phyloP scores from a whole-genome alignment of 2,329 filamentous ascomycete species.

The Pseudocercospora crystallina region DNA sequence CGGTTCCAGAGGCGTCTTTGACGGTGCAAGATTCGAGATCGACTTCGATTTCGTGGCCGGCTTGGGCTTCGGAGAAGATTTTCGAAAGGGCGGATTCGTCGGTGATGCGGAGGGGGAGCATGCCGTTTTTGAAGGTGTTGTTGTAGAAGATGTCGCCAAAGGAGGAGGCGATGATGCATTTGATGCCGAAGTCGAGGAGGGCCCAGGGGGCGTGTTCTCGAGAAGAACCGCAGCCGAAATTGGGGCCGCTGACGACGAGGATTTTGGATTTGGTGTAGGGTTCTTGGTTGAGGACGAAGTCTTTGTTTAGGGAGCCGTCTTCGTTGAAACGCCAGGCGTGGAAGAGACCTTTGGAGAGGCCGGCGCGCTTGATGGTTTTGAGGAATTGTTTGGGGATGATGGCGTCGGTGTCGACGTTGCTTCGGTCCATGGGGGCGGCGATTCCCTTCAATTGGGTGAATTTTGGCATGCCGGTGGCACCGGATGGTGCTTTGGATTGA shows the following conservation, averaged over 20 bases:
- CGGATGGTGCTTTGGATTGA: conserved; percentile 47
- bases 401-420: conserved; percentile 97
- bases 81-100: conserved; percentile 65
- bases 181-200: conserved; percentile 93
- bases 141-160: conserved; percentile 97
- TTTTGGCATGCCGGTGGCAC: conserved; percentile 70
- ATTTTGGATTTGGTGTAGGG: conserved; percentile 84
- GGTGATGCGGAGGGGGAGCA: conserved; percentile 80
- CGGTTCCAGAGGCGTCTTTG: conserved; percentile 70
- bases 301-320: conserved; percentile 67
- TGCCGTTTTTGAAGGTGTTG: conserved; percentile 99
- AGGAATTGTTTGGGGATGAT: conserved; percentile 99
- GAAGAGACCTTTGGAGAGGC: conserved; percentile 85
- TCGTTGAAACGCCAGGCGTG: conserved; percentile 75
- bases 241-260: conserved; percentile 83
- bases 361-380: conserved; percentile 98
- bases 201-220: conserved; percentile 98
- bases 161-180: conserved; percentile 85
- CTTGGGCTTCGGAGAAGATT: conserved; percentile 74
- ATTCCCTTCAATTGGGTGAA: conserved; percentile 83
- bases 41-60: conserved; percentile 81
- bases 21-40: conserved; percentile 84
- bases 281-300: conserved; percentile 88
- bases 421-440: conserved; percentile 80
- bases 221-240: conserved; percentile 92